Evolutionary conservation across 345 rosid genomes (phyloP).

Genomic region (Arabis alpina): DNA sequence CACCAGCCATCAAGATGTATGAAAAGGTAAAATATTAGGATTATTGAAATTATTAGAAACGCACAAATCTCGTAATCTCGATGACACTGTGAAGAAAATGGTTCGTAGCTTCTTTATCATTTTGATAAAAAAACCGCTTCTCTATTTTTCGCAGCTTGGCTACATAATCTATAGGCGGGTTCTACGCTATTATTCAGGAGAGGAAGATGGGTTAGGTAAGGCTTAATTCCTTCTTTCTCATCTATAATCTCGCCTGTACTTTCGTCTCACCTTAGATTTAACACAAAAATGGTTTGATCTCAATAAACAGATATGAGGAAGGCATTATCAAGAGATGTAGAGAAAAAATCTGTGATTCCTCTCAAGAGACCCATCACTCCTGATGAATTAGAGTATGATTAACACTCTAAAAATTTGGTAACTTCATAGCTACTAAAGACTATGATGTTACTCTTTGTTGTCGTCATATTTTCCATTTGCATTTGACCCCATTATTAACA

Average conservation of each 20-base stretch:
- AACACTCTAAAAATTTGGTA: neutral
- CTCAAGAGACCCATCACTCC: slow-evolving; percentile 88
- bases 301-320: slow-evolving; percentile 82
- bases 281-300: slow-evolving; percentile 10
- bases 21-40: slow-evolving; percentile 66
- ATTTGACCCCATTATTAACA: no score
- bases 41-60: neutral
- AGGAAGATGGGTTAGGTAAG: slow-evolving; percentile 87
- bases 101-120: neutral
- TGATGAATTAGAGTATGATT: slow-evolving; percentile 90
- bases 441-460: neutral
- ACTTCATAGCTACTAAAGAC: neutral
- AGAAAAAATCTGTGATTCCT: slow-evolving; percentile 85
- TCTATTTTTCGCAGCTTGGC: slow-evolving; percentile 59
- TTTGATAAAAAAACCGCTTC: neutral
- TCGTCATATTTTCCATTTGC: slow-evolving; percentile 5
- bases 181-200: slow-evolving; percentile 90
- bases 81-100: neutral
- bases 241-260: neutral
- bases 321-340: slow-evolving; percentile 83
- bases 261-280: neutral
- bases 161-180: slow-evolving; percentile 87
- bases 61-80: neutral
- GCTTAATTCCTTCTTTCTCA: slow-evolving; percentile 19
- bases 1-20: slow-evolving; percentile 97